phyloP scores from a whole-genome alignment of 345 rosid genomes.

The Populus pruinosa region DNA sequence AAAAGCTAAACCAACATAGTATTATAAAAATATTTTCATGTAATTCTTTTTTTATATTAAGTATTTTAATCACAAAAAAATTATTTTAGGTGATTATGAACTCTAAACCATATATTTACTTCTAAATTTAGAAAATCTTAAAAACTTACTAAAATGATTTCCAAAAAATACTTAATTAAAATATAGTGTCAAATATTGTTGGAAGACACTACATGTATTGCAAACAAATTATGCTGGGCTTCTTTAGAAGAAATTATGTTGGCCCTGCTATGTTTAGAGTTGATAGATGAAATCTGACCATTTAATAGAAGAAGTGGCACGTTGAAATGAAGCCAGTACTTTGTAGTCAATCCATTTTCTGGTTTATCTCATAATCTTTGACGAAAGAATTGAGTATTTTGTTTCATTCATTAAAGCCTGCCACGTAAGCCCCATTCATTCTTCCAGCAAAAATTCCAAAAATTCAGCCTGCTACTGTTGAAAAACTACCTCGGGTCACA shows the following conservation, averaged over 20 bases:
- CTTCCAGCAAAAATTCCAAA: neutral
- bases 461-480: no score
- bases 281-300: neutral
- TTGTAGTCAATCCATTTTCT: neutral
- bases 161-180: neutral
- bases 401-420: neutral
- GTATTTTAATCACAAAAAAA: no score
- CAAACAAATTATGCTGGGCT: neutral
- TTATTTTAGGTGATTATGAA: neutral
- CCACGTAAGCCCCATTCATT: neutral
- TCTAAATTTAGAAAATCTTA: neutral
- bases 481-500: neutral
- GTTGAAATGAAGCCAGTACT: neutral
- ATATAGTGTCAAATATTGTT: no score
- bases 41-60: no score
- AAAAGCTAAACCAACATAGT: neutral
- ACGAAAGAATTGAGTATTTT: neutral
- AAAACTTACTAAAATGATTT: neutral
- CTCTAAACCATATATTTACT: neutral
- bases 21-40: no score
- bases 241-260: neutral
- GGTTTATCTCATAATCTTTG: neutral
- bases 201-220: neutral
- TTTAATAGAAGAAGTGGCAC: neutral
- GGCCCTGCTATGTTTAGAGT: neutral